phyloP scores from a whole-genome alignment of 257 asterid species.

The Nyctanthes arbortristis region DNA sequence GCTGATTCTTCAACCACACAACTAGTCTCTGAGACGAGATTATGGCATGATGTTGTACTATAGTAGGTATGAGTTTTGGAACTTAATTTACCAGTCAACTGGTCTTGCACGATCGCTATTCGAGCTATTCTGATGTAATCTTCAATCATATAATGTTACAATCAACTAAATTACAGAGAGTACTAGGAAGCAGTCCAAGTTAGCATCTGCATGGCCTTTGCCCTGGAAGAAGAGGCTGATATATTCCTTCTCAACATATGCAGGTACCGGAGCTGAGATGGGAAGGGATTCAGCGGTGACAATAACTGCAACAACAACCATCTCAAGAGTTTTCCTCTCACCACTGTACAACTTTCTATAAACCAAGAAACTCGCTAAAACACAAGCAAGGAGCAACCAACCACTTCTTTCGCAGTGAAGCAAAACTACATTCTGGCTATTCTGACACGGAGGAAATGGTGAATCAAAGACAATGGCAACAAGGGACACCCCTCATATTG shows the following conservation, averaged over 20 bases:
- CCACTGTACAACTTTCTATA: conserved; percentile 77
- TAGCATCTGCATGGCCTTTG: conserved; percentile 95
- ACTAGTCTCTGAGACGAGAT: conserved; percentile 82
- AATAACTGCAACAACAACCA: conserved; percentile 76
- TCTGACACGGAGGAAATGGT: conserved; percentile 82
- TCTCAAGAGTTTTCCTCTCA: conserved; percentile 81
- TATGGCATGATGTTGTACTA: no score
- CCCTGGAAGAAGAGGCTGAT: conserved; percentile 87
- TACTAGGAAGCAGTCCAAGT: conserved; percentile 86
- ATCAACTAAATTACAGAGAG: conserved; percentile 47
- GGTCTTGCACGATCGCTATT: not conserved
- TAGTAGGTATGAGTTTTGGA: conserved; percentile 46
- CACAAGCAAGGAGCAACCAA: conserved; percentile 83
- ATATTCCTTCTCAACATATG: conserved; percentile 86
- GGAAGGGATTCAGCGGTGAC: conserved; percentile 88
- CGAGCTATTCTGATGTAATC: no score
- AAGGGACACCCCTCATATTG: conserved; percentile 96
- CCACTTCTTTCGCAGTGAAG: conserved; percentile 96
- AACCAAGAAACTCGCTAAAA: conserved; percentile 81
- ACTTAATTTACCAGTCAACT: not conserved
- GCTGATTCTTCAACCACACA: conserved; percentile 86
- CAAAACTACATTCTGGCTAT: no score
- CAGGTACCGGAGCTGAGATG: conserved; percentile 92
- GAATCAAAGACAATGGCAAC: conserved; percentile 77
- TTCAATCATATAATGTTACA: not conserved